Percentiles rank a stretch among this genome's conserved stretches.
phyloP scores from a whole-genome alignment of 129 eudicot species.

The Apium graveolens region DNA sequence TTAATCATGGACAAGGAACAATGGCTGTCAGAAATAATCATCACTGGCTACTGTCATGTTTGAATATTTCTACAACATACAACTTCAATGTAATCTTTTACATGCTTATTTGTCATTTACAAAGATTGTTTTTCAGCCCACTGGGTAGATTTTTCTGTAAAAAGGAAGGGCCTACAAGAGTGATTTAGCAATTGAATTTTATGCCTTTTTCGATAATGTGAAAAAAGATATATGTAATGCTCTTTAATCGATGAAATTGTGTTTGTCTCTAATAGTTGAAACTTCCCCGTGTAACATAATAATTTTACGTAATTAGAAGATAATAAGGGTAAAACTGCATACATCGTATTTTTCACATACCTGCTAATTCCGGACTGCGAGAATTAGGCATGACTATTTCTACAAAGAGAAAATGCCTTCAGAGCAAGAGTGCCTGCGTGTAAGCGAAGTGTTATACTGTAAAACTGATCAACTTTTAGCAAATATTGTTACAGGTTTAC shows the following conservation, averaged over 20 bases:
- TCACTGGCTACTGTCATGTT: conserved; percentile 1
- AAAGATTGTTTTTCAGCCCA: background rate
- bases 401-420: background rate
- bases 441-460: too few species aligned
- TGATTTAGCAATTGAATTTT: too few species aligned
- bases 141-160: background rate
- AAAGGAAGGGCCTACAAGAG: background rate
- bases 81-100: background rate
- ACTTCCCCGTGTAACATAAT: too few species aligned
- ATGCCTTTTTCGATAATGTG: too few species aligned
- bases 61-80: conserved; percentile 2
- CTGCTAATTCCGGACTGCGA: background rate
- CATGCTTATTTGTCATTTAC: background rate
- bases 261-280: too few species aligned
- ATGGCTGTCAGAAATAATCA: conserved; percentile 10
- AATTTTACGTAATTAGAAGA: too few species aligned
- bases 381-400: too few species aligned
- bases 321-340: background rate
- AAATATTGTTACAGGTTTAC: background rate
- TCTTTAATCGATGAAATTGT: background rate
- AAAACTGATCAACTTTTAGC: background rate
- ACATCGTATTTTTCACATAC: background rate
- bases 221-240: background rate
- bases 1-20: conserved; percentile 1
- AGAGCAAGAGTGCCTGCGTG: background rate